Evolutionary conservation across 768 basidiomycete genomes (phyloP).

Genomic region (Trametes elegans): DNA sequence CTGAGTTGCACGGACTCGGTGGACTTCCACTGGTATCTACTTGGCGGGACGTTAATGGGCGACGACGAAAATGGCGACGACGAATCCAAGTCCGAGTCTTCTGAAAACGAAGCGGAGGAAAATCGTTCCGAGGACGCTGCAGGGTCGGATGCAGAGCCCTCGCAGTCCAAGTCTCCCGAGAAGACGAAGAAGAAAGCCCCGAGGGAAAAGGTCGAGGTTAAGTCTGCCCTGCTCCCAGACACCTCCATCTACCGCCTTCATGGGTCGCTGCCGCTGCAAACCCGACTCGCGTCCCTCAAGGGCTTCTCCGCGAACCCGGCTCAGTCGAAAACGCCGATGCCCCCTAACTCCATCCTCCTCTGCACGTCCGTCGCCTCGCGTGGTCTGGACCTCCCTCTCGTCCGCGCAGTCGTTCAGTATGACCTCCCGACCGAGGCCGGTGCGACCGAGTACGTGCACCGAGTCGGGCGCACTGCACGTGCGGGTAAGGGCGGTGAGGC

Average conservation of each 20-base stretch:
- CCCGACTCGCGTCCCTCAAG: constrained; percentile 79
- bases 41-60: constrained; percentile 73
- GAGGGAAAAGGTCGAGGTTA: constrained; percentile 48
- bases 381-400: constrained; percentile 92
- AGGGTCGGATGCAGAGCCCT: constrained; percentile 21
- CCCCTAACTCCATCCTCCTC: constrained; percentile 69
- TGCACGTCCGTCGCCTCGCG: constrained; percentile 99
- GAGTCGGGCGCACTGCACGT: constrained; percentile 95
- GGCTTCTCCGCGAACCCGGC: constrained; percentile 60
- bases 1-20: constrained; percentile 97
- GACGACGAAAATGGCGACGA: constrained; percentile 29
- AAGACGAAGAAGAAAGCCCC: constrained; percentile 26
- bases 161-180: constrained; percentile 25
- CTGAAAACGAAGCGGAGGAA: constrained; percentile 7
- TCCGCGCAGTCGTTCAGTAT: constrained; percentile 92
- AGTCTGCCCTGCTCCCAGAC: constrained; percentile 77
- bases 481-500: constrained; percentile 95
- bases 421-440: constrained; percentile 98
- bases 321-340: constrained; percentile 18
- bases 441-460: constrained; percentile 93
- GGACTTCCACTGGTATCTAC: constrained; percentile 90
- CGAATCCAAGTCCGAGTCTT: constrained; percentile 3
- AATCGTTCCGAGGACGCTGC: neutral
- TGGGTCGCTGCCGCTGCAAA: constrained; percentile 82
- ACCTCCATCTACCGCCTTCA: constrained; percentile 87